These are phyloP conservation scores for Astragalus membranaceus DNA, from an alignment of 306 rosid genomes.

Conservation along the genomic window DNA sequence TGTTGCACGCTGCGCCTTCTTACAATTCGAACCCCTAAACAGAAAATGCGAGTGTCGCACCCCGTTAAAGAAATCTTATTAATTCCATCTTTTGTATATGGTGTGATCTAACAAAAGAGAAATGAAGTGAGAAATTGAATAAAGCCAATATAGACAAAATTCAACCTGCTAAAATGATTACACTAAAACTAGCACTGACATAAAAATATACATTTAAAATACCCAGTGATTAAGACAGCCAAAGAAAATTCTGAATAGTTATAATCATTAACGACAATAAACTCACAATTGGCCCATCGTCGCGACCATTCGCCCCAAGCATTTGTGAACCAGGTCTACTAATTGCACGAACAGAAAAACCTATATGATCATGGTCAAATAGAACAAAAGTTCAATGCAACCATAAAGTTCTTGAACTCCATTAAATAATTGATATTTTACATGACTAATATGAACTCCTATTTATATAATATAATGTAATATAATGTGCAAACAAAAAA, in stretches of 20 bases:
- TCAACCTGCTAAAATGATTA: not conserved
- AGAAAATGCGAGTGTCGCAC: constrained; percentile 79
- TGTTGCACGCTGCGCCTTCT: constrained; percentile 69
- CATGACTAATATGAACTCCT: not conserved
- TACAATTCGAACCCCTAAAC: constrained; percentile 93
- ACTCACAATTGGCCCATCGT: constrained; percentile 92
- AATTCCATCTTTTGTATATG: constrained; percentile 66
- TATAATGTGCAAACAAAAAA: not conserved
- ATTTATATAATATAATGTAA: not conserved
- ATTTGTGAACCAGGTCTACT: constrained; percentile 87
- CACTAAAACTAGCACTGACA: not conserved
- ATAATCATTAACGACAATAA: constrained; percentile 11
- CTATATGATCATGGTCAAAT: constrained; percentile 31
- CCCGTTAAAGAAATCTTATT: constrained; percentile 83
- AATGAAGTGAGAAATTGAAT: constrained; percentile 9
- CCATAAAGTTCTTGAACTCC: not conserved
- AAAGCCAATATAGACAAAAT: constrained; percentile 3
- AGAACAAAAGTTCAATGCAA: not conserved
- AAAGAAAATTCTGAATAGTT: not conserved
- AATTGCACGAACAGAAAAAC: constrained; percentile 79
- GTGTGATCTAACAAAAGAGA: constrained; percentile 66
- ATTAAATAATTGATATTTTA: not conserved
- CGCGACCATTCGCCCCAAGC: constrained; percentile 96
- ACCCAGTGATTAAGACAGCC: not conserved
- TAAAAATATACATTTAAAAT: constrained; percentile 3